These are phyloP conservation scores for Rostrohypoxylon terebratum DNA, from an alignment of 495 filamentous ascomycete genomes.

Conservation along the genomic window DNA sequence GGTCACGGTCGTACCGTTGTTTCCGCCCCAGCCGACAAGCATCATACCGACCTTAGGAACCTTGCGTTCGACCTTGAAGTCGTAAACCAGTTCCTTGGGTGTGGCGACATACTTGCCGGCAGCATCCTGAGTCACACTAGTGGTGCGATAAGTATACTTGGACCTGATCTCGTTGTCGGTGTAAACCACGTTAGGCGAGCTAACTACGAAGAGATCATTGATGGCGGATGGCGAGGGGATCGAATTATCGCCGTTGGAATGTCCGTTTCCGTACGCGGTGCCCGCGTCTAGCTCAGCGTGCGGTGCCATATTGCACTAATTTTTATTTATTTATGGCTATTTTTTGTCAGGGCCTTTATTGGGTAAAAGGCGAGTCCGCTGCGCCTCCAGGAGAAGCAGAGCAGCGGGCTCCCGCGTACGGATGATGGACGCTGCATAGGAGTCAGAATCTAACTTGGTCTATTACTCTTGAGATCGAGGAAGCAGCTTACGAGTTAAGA, in stretches of 20 bases:
- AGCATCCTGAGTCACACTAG: slow-evolving; percentile 71
- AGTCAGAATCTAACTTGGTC: slow-evolving; percentile 19
- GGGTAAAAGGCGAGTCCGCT: slow-evolving; percentile 78
- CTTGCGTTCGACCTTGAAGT: slow-evolving; percentile 97
- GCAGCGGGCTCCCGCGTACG: slow-evolving; percentile 96
- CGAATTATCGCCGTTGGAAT: slow-evolving; percentile 49
- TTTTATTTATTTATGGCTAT: slow-evolving; percentile 18
- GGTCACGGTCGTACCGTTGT: slow-evolving; percentile 97
- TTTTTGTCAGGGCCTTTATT: slow-evolving; percentile 62
- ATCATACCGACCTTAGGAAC: slow-evolving; percentile 95
- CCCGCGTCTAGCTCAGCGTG: slow-evolving; percentile 83
- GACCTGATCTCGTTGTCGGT: slow-evolving; percentile 87
- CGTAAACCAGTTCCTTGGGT: slow-evolving; percentile 89
- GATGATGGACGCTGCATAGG: slow-evolving; percentile 83
- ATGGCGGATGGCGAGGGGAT: slow-evolving; percentile 51
- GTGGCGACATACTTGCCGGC: slow-evolving; percentile 85
- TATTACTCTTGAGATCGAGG: slow-evolving; percentile 17
- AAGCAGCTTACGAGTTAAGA: slow-evolving; percentile 78
- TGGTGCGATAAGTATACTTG: slow-evolving; percentile 96
- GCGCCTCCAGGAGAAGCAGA: slow-evolving; percentile 87
- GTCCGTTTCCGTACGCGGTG: slow-evolving; percentile 77
- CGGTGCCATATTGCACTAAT: slow-evolving; percentile 80
- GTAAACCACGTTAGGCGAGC: slow-evolving; percentile 93
- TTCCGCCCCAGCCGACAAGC: slow-evolving; percentile 98
- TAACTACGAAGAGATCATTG: slow-evolving; percentile 77